phyloP scores from a whole-genome alignment of 805 yeast genomes.

The Scheffersomyces amazonensis region DNA sequence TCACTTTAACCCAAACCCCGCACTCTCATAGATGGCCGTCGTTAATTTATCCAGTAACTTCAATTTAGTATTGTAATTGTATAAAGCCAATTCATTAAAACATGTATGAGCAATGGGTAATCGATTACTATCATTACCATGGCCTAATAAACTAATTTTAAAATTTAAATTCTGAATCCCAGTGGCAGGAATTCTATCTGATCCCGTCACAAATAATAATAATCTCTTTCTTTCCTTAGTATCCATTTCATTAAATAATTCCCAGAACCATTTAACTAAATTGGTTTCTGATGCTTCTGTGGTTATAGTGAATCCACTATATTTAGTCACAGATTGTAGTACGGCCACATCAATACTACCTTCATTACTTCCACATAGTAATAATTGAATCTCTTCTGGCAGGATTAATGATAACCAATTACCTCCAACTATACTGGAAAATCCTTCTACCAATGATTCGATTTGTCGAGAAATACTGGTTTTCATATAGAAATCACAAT shows the following conservation, averaged over 20 bases:
- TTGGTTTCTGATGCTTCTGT: slow-evolving; percentile 34
- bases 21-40: slow-evolving; percentile 73
- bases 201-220: slow-evolving; percentile 80
- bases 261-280: slow-evolving; percentile 85
- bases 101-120: slow-evolving; percentile 93
- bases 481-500: slow-evolving; percentile 59
- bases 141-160: slow-evolving; percentile 52
- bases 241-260: slow-evolving; percentile 50
- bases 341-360: slow-evolving; percentile 61
- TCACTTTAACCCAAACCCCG: slow-evolving; percentile 80
- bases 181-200: slow-evolving; percentile 89
- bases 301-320: slow-evolving; percentile 55
- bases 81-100: slow-evolving; percentile 83
- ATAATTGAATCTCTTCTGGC: slow-evolving; percentile 75
- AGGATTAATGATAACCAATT: slow-evolving; percentile 77
- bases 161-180: slow-evolving; percentile 78
- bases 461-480: slow-evolving; percentile 53
- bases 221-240: slow-evolving; percentile 56
- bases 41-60: slow-evolving; percentile 56
- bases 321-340: slow-evolving; percentile 69
- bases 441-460: slow-evolving; percentile 64
- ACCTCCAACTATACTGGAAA: slow-evolving; percentile 72
- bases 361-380: slow-evolving; percentile 76
- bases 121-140: slow-evolving; percentile 38
- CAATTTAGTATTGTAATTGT: slow-evolving; percentile 57